Percentiles rank a stretch among this genome's conserved stretches.
Conservation (phyloP, 805 yeast genomes). For the Pichia rugopelliculosa region DNA sequence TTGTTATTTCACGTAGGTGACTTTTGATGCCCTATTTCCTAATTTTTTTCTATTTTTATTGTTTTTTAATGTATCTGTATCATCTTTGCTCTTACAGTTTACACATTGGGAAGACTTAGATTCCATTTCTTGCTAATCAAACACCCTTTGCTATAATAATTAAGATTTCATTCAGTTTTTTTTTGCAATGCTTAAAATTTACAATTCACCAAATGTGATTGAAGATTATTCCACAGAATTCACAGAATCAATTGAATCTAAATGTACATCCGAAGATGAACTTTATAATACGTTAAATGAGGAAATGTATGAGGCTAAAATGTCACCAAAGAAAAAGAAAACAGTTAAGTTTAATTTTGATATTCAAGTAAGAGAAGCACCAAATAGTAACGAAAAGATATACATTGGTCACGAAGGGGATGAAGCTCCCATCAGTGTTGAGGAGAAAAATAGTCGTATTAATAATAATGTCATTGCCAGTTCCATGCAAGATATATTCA, state of each 20-base stretch:
- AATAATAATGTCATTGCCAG: too few relatives aligned
- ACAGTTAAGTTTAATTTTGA: not conserved
- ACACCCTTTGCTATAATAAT: not conserved
- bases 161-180: not conserved
- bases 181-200: not conserved
- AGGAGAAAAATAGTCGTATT: too few relatives aligned
- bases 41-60: not conserved
- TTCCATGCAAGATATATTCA: not conserved
- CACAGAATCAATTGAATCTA: not conserved
- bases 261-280: not conserved
- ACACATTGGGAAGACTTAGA: too few relatives aligned
- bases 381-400: too few relatives aligned
- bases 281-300: not conserved
- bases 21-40: conserved; percentile 1
- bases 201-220: not conserved
- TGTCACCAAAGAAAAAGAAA: not conserved
- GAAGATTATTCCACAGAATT: not conserved
- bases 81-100: too few relatives aligned
- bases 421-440: not conserved
- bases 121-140: not conserved
- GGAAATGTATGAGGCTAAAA: not conserved
- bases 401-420: too few relatives aligned
- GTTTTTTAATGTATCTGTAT: too few relatives aligned
- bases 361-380: too few relatives aligned
- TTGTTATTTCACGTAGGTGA: too few relatives aligned